Percentiles rank a stretch among this genome's conserved stretches.
These are phyloP conservation scores for Fraxinus xanthoxyloides DNA, from an alignment of 305 asterid genomes.

Conservation along the genomic window DNA sequence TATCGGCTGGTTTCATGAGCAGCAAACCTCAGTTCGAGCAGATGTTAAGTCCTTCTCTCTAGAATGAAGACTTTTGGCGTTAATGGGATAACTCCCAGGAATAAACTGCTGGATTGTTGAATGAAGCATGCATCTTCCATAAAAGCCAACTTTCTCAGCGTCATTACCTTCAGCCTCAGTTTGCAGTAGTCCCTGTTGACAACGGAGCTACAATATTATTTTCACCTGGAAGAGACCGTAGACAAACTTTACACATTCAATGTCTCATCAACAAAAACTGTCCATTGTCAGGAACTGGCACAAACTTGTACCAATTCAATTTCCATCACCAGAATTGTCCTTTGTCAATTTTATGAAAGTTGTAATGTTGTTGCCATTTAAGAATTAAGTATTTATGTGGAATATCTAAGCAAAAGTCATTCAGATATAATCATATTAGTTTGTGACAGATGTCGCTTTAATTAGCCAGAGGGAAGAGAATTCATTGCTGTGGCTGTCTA, in stretches of 20 bases:
- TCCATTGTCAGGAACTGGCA: slow-evolving; percentile 4
- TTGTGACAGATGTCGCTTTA: not conserved
- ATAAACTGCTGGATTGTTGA: slow-evolving; percentile 19
- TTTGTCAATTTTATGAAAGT: not conserved
- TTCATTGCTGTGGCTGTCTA: not conserved
- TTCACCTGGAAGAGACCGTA: slow-evolving; percentile 1
- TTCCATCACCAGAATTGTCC: not conserved
- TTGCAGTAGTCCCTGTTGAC: slow-evolving; percentile 38
- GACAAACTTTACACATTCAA: not conserved
- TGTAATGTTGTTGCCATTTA: not conserved
- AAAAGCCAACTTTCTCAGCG: slow-evolving; percentile 29
- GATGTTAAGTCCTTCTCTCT: slow-evolving; percentile 37
- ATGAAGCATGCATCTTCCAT: slow-evolving; percentile 36
- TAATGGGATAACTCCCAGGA: slow-evolving; percentile 21
- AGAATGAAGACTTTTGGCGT: slow-evolving; percentile 29
- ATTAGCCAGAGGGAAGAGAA: not conserved
- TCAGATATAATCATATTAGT: not conserved
- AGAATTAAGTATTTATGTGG: not conserved
- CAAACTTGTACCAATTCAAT: not conserved
- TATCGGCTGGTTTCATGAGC: slow-evolving; percentile 16
- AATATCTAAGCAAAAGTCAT: not conserved
- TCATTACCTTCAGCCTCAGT: slow-evolving; percentile 42
- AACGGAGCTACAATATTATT: slow-evolving; percentile 4
- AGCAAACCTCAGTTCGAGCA: slow-evolving; percentile 66
- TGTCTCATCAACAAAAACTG: not conserved